Evolutionary conservation across 441 rosid species (phyloP).

Genomic region (Heliophila coronopifolia): DNA sequence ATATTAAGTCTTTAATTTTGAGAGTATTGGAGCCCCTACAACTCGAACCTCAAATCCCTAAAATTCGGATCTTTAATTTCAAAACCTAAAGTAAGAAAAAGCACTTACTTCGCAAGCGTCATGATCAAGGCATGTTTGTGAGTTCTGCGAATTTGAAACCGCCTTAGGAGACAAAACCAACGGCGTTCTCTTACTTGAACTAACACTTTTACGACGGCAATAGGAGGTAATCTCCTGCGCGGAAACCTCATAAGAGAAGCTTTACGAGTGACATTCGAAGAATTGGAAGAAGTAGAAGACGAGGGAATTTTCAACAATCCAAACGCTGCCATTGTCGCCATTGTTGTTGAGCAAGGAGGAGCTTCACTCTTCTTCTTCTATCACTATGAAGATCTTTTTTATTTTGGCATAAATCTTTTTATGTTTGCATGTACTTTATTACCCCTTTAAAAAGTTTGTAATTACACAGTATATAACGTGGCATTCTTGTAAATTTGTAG

Average conservation of each 20-base stretch:
- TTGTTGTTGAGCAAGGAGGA: slow-evolving; percentile 1
- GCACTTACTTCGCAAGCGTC: slow-evolving; percentile 82
- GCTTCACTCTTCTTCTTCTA: not conserved
- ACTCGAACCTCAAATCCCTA: not conserved
- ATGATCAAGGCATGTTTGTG: slow-evolving; percentile 95
- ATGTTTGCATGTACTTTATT: not conserved
- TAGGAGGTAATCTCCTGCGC: slow-evolving; percentile 17
- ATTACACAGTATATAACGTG: too few relatives aligned
- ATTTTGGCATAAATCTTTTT: not conserved
- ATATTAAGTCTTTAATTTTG: too few relatives aligned
- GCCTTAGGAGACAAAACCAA: slow-evolving; percentile 66
- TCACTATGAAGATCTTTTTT: slow-evolving; percentile 12
- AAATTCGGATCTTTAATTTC: not conserved
- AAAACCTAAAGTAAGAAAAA: not conserved
- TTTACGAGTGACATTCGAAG: slow-evolving; percentile 26
- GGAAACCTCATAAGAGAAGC: slow-evolving; percentile 24
- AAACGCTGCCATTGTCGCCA: slow-evolving; percentile 55
- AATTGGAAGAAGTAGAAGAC: slow-evolving; percentile 22
- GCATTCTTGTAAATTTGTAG: too few relatives aligned
- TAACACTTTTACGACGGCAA: not conserved
- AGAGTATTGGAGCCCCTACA: too few relatives aligned
- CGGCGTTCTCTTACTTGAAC: slow-evolving; percentile 29
- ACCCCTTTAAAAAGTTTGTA: too few relatives aligned
- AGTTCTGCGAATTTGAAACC: slow-evolving; percentile 76
- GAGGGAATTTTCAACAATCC: slow-evolving; percentile 38